Base-by-base conservation (phyloP, 148 eudicot species). In the Rhododendron molle region DNA sequence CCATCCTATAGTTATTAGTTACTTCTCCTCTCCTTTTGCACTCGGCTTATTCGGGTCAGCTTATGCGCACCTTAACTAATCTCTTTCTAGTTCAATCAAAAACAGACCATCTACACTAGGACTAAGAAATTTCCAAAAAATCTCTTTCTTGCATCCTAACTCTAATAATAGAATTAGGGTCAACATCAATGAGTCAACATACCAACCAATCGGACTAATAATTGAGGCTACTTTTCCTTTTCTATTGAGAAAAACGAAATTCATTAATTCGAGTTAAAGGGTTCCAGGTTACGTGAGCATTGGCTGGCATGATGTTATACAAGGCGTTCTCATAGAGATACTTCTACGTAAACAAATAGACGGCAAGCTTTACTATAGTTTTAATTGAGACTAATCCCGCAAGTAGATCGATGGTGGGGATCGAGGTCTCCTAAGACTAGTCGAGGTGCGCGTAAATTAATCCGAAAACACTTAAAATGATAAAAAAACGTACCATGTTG, bases 181-280 rank as follows among this genome's bases (percentile, higher is more conserved):
- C 60, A 54, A 54, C 7, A 4, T 18, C 16, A 16, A 54, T 16
- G 16, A 54, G 60, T 20, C 4, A 54, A 16, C 21, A 2, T 4
- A 16, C 2, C 6, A 18, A 54, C 56, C 60, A 54, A 3, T 18
- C 2, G 20, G 1, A 54, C 7, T 16, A 15, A 54, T 2, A 16
- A 14, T 50, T 50, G 16, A 15, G 16, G 18, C 21, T 34, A 14
- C 6, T 49, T 26, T 79, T 13, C 7, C 43, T 34, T 46, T n/a
- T 86, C 32, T 21, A 3, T 6, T 54, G 58, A 6, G 44, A 40
- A 83, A 73, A 86, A 86, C 74, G 88, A 82, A 50, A 58, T 58
- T 69, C 82, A 58, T n/a, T 77, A 21, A 14, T 40, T 74, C 71
- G 50, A 30, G 32, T 67, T 30, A 32, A 80, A 28, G 58, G 65